A percentile compares a stretch with the other conserved stretches of the same genome.
Conservation (phyloP, 2,329 filamentous ascomycete genomes). For the Epicoccum sorghinum region DNA sequence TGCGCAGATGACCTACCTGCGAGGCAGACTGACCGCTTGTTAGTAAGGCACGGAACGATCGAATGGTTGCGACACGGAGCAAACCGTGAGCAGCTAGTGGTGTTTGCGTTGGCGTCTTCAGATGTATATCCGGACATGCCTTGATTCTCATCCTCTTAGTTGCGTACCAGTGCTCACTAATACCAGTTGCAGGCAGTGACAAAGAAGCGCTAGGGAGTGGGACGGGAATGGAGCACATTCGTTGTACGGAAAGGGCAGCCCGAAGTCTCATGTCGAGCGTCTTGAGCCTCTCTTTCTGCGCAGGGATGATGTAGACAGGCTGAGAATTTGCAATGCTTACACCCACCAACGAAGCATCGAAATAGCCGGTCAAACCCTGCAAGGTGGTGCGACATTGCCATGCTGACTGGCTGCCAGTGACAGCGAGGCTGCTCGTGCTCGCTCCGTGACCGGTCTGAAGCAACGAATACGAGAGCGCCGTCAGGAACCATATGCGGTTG, state of each 20-base stretch:
- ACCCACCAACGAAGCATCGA: neutral
- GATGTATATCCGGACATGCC: neutral
- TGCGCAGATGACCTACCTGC: conserved; percentile 5
- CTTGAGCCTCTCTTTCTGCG: conserved; percentile 12
- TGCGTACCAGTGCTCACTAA: conserved; percentile 5
- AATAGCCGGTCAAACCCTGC: conserved; percentile 1
- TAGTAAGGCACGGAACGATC: neutral
- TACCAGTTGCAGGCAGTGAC: neutral
- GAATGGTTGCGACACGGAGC: conserved; percentile 10
- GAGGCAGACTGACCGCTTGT: conserved; percentile 9
- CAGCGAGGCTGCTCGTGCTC: conserved; percentile 5
- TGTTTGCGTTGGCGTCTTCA: conserved; percentile 11
- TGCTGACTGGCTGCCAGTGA: conserved; percentile 10
- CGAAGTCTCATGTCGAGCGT: conserved; percentile 1
- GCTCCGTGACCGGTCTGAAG: neutral
- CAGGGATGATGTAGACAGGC: conserved; percentile 1
- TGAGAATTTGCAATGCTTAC: neutral
- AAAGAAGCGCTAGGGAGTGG: conserved; percentile 6
- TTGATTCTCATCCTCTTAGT: neutral
- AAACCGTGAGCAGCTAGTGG: conserved; percentile 15
- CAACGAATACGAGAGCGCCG: conserved; percentile 1
- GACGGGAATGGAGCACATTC: conserved; percentile 3
- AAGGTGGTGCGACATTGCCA: conserved; percentile 1
- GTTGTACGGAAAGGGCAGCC: neutral
- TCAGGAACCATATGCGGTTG: neutral